Conservation (phyloP, 805 yeast species). For the Candida oleophila region DNA sequence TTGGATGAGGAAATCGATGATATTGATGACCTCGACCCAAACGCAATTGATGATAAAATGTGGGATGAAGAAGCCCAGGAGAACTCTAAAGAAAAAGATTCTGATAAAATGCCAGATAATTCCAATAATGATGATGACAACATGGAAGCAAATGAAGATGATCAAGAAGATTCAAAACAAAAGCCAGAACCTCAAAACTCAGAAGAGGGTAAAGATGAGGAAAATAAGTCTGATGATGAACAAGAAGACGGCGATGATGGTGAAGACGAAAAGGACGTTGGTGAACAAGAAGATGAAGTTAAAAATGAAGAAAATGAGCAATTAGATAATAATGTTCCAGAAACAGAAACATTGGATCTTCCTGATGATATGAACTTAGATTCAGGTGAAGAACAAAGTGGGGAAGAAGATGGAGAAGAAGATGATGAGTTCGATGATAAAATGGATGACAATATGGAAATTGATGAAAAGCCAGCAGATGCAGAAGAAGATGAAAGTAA, state of each 20-base stretch:
- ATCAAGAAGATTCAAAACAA: slow-evolving; percentile 33
- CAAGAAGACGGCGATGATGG: slow-evolving; percentile 54
- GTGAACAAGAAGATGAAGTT: slow-evolving; percentile 79
- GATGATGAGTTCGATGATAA: slow-evolving; percentile 38
- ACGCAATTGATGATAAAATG: slow-evolving; percentile 95
- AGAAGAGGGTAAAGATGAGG: slow-evolving; percentile 30
- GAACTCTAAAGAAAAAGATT: slow-evolving; percentile 75
- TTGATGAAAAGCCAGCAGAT: slow-evolving; percentile 26
- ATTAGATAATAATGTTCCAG: slow-evolving; percentile 73
- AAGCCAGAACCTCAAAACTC: slow-evolving; percentile 29
- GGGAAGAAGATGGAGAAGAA: slow-evolving; percentile 47
- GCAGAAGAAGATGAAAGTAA: slow-evolving; percentile 27
- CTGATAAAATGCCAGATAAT: slow-evolving; percentile 66
- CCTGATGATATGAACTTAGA: slow-evolving; percentile 93
- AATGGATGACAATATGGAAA: slow-evolving; percentile 22
- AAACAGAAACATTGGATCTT: slow-evolving; percentile 80
- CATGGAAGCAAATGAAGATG: slow-evolving; percentile 46
- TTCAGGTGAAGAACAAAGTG: slow-evolving; percentile 58
- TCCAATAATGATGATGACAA: slow-evolving; percentile 51
- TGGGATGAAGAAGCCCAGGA: slow-evolving; percentile 92
- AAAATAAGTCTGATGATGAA: slow-evolving; percentile 40
- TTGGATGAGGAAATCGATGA: slow-evolving; percentile 88
- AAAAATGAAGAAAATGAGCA: slow-evolving; percentile 67
- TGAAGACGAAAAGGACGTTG: slow-evolving; percentile 69
- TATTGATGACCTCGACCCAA: slow-evolving; percentile 86